phyloP scores from a whole-genome alignment of 2,329 filamentous ascomycete species.

The Beauveria brongniartii region DNA sequence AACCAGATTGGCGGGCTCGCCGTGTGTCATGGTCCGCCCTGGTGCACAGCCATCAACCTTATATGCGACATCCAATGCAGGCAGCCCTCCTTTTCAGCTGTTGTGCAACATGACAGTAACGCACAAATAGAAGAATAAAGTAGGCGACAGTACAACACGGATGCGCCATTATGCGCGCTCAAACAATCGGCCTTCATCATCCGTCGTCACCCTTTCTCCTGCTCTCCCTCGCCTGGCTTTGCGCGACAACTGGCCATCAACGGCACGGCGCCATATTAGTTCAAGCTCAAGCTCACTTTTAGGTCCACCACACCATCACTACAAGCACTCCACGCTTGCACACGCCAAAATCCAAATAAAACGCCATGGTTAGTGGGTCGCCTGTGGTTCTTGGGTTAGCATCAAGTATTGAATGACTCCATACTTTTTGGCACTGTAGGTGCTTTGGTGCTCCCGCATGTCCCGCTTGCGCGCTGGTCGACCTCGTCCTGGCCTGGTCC shows the following conservation, averaged over 20 bases:
- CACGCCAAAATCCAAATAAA: conserved; percentile 6
- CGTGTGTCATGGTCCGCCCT: neutral
- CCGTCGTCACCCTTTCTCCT: neutral
- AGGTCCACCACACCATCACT: conserved; percentile 11
- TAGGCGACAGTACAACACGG: neutral
- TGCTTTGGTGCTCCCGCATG: neutral
- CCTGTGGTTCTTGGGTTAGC: conserved; percentile 3
- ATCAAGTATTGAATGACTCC: conserved; percentile 2
- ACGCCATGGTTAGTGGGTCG: conserved; percentile 9
- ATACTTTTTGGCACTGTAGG: conserved; percentile 9
- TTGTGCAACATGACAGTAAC: neutral
- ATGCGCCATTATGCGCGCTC: neutral
- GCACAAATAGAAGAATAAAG: neutral
- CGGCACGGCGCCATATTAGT: conserved; percentile 1
- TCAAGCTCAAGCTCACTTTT: conserved; percentile 4
- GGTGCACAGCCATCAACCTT: neutral
- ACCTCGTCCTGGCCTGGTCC: neutral
- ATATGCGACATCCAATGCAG: neutral
- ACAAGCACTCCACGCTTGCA: neutral
- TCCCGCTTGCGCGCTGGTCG: neutral
- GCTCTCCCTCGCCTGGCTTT: neutral
- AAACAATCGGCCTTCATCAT: neutral
- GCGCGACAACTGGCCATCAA: neutral
- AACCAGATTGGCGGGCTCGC: neutral
- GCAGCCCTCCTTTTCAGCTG: neutral